These are phyloP conservation scores for Chrysanthemum seticuspe DNA, from an alignment of 129 eudicot species.

Conservation along the genomic window DNA sequence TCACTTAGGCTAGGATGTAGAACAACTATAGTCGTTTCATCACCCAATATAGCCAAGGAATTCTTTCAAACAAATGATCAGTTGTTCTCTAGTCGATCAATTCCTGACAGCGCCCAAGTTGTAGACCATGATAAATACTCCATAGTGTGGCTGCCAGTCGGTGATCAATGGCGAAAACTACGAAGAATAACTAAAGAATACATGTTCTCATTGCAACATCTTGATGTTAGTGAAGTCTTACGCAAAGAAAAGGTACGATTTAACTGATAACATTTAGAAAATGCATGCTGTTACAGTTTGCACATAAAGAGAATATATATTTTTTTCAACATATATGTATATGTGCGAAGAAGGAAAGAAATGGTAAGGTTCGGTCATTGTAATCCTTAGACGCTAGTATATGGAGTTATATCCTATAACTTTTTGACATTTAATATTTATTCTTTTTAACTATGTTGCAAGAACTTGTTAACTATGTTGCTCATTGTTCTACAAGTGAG, in stretches of 20 bases:
- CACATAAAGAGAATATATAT: not conserved
- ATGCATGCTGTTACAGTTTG: not conserved
- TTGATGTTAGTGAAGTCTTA: constrained; percentile 20
- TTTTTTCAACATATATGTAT: no score
- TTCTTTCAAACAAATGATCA: constrained; percentile 38
- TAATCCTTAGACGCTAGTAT: no score
- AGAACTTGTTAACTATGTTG: constrained; percentile 22
- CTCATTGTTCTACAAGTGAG: constrained; percentile 15
- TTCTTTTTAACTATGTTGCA: not conserved
- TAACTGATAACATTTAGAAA: not conserved
- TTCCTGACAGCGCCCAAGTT: constrained; percentile 11
- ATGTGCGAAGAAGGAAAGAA: no score
- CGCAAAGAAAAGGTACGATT: constrained; percentile 12
- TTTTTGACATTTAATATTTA: not conserved
- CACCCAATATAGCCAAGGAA: constrained; percentile 35
- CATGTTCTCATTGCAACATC: not conserved
- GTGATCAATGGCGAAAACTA: constrained; percentile 37
- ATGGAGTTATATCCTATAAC: no score
- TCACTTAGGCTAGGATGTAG: constrained; percentile 36
- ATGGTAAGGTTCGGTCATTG: no score
- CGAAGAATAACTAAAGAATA: constrained; percentile 35
- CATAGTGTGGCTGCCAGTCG: constrained; percentile 35
- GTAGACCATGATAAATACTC: constrained; percentile 28
- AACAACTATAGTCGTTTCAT: constrained; percentile 42
- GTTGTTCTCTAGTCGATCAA: constrained; percentile 25